Evolutionary conservation across 345 rosid species (phyloP).

Genomic region (Toxicodendron radicans): DNA sequence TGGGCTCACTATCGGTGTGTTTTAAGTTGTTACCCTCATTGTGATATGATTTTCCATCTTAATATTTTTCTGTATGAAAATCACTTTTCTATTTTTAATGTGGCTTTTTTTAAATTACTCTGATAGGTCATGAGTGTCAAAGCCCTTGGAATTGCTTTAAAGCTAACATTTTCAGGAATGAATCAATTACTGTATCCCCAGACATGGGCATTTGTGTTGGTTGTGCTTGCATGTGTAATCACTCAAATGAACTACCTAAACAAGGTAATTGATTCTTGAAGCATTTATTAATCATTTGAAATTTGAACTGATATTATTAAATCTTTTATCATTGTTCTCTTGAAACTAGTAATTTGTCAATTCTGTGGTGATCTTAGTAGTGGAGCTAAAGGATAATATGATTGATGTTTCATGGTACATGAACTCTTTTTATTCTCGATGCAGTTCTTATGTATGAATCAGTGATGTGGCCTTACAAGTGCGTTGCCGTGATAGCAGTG

Average conservation of each 20-base stretch:
- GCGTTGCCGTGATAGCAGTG: not conserved
- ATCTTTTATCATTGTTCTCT: not conserved
- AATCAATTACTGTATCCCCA: conserved; percentile 73
- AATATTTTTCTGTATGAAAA: not conserved
- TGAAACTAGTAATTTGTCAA: not conserved
- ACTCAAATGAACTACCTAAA: conserved; percentile 79
- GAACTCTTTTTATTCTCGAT: not conserved
- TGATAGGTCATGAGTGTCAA: conserved; percentile 79
- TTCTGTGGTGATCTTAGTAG: not conserved
- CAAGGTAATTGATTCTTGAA: conserved; percentile 43
- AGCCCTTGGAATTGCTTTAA: conserved; percentile 76
- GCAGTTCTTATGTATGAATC: not conserved
- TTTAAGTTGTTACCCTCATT: not conserved
- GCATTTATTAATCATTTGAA: not conserved
- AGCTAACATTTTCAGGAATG: conserved; percentile 68
- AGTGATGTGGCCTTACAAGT: not conserved
- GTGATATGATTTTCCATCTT: not conserved
- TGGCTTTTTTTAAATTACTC: not conserved
- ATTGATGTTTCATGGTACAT: not conserved
- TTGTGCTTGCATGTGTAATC: conserved; percentile 62
- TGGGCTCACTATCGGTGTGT: conserved; percentile 95
- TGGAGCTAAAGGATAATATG: not conserved
- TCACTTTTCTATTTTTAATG: not conserved
- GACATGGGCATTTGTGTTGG: conserved; percentile 62
- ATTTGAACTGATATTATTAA: not conserved